A percentile compares a stretch with the other conserved stretches of the same genome.
phyloP scores from a whole-genome alignment of 805 yeast species.

The Barnettozyma sp. region DNA sequence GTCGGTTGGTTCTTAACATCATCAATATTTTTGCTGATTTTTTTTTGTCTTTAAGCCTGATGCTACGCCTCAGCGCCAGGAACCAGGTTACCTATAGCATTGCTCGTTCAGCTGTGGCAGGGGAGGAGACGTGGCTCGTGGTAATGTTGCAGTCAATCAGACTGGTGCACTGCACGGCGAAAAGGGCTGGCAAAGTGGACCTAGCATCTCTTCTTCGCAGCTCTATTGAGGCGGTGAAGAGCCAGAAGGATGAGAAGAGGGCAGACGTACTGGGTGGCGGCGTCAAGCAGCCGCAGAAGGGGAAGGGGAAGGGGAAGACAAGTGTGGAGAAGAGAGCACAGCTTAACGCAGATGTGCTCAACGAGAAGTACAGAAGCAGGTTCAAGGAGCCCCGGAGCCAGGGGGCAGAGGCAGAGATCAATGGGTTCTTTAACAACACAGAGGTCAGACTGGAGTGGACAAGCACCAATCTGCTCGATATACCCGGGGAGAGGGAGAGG shows the following conservation, averaged over 20 bases:
- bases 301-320: conserved; percentile 1
- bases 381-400: conserved; percentile 16
- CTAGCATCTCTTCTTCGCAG: conserved; percentile 5
- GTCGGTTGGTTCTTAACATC: no score
- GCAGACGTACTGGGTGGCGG: no score
- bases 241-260: conserved; percentile 3
- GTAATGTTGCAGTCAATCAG: no score
- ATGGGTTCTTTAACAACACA: conserved; percentile 41
- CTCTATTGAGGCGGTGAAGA: conserved; percentile 6
- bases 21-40: background rate
- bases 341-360: conserved; percentile 12
- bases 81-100: no score
- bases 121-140: no score
- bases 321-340: conserved; percentile 3
- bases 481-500: conserved; percentile 48
- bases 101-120: no score
- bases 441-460: conserved; percentile 55
- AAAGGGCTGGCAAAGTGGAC: no score
- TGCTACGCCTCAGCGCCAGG: no score
- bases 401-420: conserved; percentile 23
- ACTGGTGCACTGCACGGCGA: no score
- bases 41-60: no score
- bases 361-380: conserved; percentile 14
- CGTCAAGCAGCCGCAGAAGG: no score
- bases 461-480: conserved; percentile 40